Conservation (phyloP, 2,329 filamentous ascomycete species). For the Amphichorda felina region DNA sequence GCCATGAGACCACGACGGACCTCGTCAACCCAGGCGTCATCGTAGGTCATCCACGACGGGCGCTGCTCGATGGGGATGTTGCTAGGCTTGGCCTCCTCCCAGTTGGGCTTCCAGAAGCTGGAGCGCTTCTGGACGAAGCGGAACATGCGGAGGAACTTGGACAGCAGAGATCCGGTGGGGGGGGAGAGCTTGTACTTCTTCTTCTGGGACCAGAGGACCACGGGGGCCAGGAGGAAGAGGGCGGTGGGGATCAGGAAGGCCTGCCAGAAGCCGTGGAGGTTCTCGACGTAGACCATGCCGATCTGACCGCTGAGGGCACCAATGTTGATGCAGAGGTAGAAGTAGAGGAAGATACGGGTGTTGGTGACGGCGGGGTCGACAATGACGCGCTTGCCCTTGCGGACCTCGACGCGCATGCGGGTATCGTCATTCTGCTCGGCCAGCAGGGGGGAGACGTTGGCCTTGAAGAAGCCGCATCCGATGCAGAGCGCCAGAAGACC, state of each 20-base stretch:
- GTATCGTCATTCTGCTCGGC: conserved; percentile 57
- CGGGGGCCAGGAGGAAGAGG: conserved; percentile 50
- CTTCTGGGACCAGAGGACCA: conserved; percentile 49
- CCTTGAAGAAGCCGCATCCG: conserved; percentile 72
- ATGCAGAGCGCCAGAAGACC: conserved; percentile 43
- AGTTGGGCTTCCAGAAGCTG: conserved; percentile 54
- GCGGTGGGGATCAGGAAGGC: conserved; percentile 56
- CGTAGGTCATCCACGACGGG: conserved; percentile 68
- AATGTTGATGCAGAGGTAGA: conserved; percentile 48
- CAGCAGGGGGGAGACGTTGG: conserved; percentile 62
- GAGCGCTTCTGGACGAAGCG: conserved; percentile 49
- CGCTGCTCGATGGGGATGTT: conserved; percentile 40
- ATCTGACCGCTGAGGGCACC: conserved; percentile 49
- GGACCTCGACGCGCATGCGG: conserved; percentile 42
- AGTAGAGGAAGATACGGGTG: conserved; percentile 56
- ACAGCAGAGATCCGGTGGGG: conserved; percentile 60
- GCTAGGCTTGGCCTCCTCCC: conserved; percentile 59
- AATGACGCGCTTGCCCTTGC: conserved; percentile 54
- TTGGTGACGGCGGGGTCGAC: conserved; percentile 59
- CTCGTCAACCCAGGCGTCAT: conserved; percentile 75
- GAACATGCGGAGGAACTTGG: conserved; percentile 53
- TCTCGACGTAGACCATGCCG: conserved; percentile 60
- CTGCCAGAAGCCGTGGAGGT: conserved; percentile 67
- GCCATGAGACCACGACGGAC: conserved; percentile 58
- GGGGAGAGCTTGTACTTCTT: conserved; percentile 48